Evolutionary conservation across 108 stramenopile genomes (phyloP), one percentile per base, ranked within the genome.

Genomic region (Fragilariopsis cylindrus): DNA sequence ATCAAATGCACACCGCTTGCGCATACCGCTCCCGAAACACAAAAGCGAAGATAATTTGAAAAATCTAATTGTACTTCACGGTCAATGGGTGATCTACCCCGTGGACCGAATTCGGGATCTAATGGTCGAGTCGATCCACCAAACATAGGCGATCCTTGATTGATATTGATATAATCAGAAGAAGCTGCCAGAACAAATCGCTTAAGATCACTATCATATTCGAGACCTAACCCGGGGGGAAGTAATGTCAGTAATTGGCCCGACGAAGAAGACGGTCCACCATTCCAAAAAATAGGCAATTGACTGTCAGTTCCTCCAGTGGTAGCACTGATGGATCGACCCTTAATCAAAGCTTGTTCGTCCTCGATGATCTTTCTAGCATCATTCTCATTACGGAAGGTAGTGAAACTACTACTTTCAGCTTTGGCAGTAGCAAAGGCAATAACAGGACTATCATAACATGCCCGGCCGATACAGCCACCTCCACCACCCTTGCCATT

Each of bases 51-150:
- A 30, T 83, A 90, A 30, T 84, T 89, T 1, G 76, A 69, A 30
- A 81, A 39, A 43, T 84, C 83, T 70, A 95, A 77, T 39, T 84
- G 63, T 75, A 82, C 84, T 45, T 95, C 90, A 8, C 84, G 85
- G 71, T 95, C 94, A n/a, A 95, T 91, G 0, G 94, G 94, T 21
- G 90, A 91, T 57, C 91, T 72, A n/a, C 94, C 94, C 11, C 94
- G 71, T 41, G 90, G 84, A 6, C 94, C 94, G 81, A 92, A 95
- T 7, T 86, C 83, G 2, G 91, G 90, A 76, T 95, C 89, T 30
- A 92, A 48, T 16, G 89, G 87, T 64, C 71, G 80, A 3, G 71
- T 73, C 7, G 84, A 74, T 16, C 57, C 46, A 46, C 57, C 72
- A 64, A 69, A 19, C 50, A 75, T 48, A 42, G 58, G 40, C 77